These are phyloP conservation scores for Cymbopogon flexuosus DNA, from an alignment of 202 grass and related monocot species.

Conservation along the genomic window DNA sequence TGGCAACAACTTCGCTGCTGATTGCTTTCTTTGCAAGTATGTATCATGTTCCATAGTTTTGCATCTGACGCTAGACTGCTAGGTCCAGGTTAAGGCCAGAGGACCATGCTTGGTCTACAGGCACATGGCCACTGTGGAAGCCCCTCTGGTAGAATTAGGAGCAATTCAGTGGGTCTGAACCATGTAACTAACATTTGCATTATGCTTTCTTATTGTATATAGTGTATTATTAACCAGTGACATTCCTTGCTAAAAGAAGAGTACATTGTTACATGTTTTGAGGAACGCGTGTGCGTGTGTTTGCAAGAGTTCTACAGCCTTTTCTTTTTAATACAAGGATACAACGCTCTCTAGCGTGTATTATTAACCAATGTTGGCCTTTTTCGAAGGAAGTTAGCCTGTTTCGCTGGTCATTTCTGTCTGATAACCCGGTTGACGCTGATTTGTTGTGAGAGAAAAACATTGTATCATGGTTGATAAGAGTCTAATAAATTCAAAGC, in stretches of 20 bases:
- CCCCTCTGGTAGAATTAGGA: background rate
- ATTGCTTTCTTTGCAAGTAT: background rate
- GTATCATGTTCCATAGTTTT: background rate
- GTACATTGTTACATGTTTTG: background rate
- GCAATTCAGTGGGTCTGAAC: background rate
- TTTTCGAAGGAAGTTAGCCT: too few relatives aligned
- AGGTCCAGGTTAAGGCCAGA: background rate
- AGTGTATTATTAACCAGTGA: slow-evolving; percentile 23
- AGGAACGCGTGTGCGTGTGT: too few relatives aligned
- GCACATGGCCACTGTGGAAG: slow-evolving; percentile 20
- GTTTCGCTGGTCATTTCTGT: too few relatives aligned
- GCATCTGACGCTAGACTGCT: background rate
- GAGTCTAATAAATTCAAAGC: too few relatives aligned
- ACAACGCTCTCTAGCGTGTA: too few relatives aligned
- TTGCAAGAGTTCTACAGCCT: too few relatives aligned
- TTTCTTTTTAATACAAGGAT: too few relatives aligned
- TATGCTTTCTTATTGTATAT: slow-evolving; percentile 10
- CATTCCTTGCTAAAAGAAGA: background rate
- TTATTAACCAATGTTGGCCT: too few relatives aligned
- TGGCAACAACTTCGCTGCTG: background rate
- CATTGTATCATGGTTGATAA: too few relatives aligned
- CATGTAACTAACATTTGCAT: background rate
- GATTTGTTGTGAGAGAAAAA: too few relatives aligned
- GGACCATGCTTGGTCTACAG: slow-evolving; percentile 12
- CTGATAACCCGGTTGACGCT: too few relatives aligned